These are phyloP conservation scores for Rhizophlyctis rosea DNA, from an alignment of 192 early-diverging fungal genomes.

Conservation along the genomic window DNA sequence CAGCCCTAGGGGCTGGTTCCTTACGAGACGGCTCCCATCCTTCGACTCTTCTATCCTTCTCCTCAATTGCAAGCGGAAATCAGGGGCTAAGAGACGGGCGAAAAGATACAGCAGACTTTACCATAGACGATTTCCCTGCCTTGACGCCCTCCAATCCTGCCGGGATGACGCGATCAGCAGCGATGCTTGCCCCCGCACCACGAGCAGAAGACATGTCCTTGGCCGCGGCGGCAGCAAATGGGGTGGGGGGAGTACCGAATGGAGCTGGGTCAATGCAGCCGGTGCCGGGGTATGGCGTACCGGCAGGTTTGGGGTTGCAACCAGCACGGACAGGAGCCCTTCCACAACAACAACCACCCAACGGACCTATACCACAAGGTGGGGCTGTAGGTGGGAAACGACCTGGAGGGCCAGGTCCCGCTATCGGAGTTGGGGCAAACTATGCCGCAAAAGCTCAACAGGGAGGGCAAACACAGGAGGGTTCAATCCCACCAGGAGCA, in stretches of 20 bases:
- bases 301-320: constrained; percentile 36
- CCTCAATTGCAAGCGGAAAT: constrained; percentile 21
- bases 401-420: constrained; percentile 25
- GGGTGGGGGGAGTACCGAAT: constrained; percentile 25
- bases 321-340: constrained; percentile 25
- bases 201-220: constrained; percentile 14
- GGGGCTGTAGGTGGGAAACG: constrained; percentile 26
- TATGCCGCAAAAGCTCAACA: constrained; percentile 35
- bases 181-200: constrained; percentile 18
- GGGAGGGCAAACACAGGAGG: constrained; percentile 17
- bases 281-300: constrained; percentile 31
- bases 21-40: constrained; percentile 7
- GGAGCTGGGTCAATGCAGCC: constrained; percentile 37
- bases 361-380: constrained; percentile 40
- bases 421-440: constrained; percentile 30
- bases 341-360: constrained; percentile 25
- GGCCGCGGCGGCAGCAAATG: not conserved
- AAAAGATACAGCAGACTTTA: constrained; percentile 21
- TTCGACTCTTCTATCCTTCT: constrained; percentile 21
- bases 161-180: constrained; percentile 14
- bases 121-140: constrained; percentile 37
- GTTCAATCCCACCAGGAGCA: not conserved
- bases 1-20: constrained; percentile 17
- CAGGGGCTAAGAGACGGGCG: constrained; percentile 5
- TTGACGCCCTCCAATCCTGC: constrained; percentile 18